phyloP scores from a whole-genome alignment of 139 green algal genomes.

The Zygnema circumcarinatum region DNA sequence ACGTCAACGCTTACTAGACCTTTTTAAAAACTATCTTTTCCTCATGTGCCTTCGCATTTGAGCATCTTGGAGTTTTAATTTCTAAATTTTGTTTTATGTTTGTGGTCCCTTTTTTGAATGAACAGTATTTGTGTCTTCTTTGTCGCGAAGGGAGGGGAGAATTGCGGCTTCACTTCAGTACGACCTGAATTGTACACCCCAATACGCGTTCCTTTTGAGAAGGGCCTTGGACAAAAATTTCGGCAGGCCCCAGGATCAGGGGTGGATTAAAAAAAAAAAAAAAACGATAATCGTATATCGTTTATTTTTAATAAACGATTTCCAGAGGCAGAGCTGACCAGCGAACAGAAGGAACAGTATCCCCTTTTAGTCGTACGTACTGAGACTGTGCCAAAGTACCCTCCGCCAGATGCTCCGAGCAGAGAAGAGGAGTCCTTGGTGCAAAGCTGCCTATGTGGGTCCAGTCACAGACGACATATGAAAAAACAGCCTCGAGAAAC shows the following conservation, averaged over 20 bases:
- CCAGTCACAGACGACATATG: slow-evolving; percentile 95
- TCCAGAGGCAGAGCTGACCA: slow-evolving; percentile 19
- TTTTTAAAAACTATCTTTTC: too few species aligned
- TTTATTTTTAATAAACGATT: too few species aligned
- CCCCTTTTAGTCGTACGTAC: slow-evolving; percentile 42
- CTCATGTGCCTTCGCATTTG: too few species aligned
- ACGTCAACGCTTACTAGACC: too few species aligned
- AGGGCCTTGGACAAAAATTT: slow-evolving; percentile 53
- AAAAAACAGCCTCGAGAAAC: slow-evolving; percentile 5
- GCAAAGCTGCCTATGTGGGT: slow-evolving; percentile 71
- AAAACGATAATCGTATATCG: too few species aligned
- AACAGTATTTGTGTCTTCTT: slow-evolving; percentile 52
- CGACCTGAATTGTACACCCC: slow-evolving; percentile 22
- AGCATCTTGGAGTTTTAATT: too few species aligned
- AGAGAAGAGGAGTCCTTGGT: slow-evolving; percentile 65
- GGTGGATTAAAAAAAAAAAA: slow-evolving; percentile 48
- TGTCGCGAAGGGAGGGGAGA: slow-evolving; percentile 38
- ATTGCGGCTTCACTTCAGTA: slow-evolving; percentile 24
- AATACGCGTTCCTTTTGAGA: slow-evolving; percentile 13
- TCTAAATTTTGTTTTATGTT: too few species aligned
- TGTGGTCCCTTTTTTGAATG: neutral
- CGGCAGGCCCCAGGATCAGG: slow-evolving; percentile 31
- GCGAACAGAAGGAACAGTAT: neutral
- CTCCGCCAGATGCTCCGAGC: slow-evolving; percentile 19
- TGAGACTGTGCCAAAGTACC: slow-evolving; percentile 18